These are phyloP conservation scores for Nicotiana tabacum DNA, from an alignment of 257 asterid genomes.

Conservation along the genomic window DNA sequence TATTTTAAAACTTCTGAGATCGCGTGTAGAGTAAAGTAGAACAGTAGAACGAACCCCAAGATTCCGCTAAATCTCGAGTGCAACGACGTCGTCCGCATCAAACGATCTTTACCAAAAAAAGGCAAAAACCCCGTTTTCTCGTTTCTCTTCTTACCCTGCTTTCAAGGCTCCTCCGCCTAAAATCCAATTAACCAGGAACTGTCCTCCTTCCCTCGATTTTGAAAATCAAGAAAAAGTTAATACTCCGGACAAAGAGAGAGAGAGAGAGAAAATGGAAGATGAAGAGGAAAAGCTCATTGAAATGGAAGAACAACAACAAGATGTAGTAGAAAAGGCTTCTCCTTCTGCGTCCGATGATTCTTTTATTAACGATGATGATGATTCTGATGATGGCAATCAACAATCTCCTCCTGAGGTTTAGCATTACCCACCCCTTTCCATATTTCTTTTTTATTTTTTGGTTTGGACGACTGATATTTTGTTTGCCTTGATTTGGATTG, in stretches of 20 bases:
- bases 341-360: conserved; percentile 1
- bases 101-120: no score
- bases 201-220: background rate
- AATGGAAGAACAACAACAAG: background rate
- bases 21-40: no score
- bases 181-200: background rate
- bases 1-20: no score
- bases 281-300: background rate
- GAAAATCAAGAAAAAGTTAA: background rate
- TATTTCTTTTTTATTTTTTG: background rate
- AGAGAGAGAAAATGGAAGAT: background rate
- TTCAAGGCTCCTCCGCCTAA: background rate
- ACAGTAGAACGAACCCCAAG: no score
- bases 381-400: background rate
- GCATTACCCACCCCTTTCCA: background rate
- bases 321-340: background rate
- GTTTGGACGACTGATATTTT: background rate
- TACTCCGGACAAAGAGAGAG: background rate
- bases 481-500: background rate
- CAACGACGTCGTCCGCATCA: no score
- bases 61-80: background rate
- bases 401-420: background rate
- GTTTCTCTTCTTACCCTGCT: background rate
- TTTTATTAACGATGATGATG: conserved; percentile 1
- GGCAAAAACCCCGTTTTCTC: background rate